Evolutionary conservation across 106 monocot genomes (phyloP), one percentile per base, ranked within the genome.

Genomic region (Chionographis japonica): DNA sequence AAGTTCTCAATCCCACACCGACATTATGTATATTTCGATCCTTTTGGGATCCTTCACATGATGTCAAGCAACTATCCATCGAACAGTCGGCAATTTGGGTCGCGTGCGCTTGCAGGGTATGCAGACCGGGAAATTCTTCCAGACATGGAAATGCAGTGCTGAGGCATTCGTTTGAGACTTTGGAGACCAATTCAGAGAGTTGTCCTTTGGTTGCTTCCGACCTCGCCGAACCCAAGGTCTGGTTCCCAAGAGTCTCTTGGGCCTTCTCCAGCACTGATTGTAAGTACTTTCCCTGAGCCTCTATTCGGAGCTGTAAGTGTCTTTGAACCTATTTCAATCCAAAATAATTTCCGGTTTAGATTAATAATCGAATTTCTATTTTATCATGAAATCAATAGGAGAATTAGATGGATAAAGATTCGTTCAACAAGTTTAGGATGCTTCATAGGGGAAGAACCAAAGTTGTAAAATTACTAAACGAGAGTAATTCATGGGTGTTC

Each of bases 251-350:
- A 17, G 86, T 86, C 57, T 93, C 93, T 58, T 93, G 86, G 19
- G 93, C 93, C 71, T 89, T 86, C 71, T 93, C 86, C 17, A 93
- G 74, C 19, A 93, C 93, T 10, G 83, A 81, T 54, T 93, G 93
- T 43, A 93, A 65, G 67, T 93, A 89, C 52, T 86, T 93, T 39
- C 93, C 93, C 58, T 88, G 88, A 12, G 93, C 93, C 72, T 93
- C 86, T 64, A 89, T 93, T 37, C 83, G 63, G 40, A 85, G 66
- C 56, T 88, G 92, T 39, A 92, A 74, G 53, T 81, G 82, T 43
- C 76, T 70, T 58, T 91, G 87, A 12, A 87, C 87, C 91, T 87
- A 76, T 80, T 43, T 60, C 61, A 54, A 57, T 37, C 12, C 20
- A 16, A 50, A n/a, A n/a, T 27, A 46, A 8, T 46, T 46, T 8